phyloP scores from a whole-genome alignment of 495 filamentous ascomycete genomes.

The Hyaloscypha finlandica region DNA sequence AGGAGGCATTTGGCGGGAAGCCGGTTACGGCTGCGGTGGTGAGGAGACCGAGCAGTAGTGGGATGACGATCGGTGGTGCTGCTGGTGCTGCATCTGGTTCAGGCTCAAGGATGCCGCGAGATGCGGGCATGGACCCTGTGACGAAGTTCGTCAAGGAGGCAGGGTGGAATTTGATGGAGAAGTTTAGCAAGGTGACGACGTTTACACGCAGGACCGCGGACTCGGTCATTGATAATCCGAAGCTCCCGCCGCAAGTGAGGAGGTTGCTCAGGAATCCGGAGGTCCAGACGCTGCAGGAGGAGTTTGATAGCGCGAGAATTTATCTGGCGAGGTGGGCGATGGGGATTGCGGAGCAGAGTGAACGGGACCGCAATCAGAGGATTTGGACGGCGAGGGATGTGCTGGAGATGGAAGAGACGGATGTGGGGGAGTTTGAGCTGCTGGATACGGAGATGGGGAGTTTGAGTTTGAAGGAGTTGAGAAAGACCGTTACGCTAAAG shows the following conservation, averaged over 20 bases:
- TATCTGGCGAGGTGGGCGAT: slow-evolving; percentile 97
- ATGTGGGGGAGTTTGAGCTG: slow-evolving; percentile 94
- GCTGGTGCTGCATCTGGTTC: slow-evolving; percentile 31
- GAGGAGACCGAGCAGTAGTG: slow-evolving; percentile 40
- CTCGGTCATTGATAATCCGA: slow-evolving; percentile 85
- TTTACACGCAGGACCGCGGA: slow-evolving; percentile 91
- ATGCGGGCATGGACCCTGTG: slow-evolving; percentile 92
- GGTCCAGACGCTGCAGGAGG: slow-evolving; percentile 91
- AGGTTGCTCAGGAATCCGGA: slow-evolving; percentile 88
- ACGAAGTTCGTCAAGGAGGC: slow-evolving; percentile 95
- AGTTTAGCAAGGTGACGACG: slow-evolving; percentile 92
- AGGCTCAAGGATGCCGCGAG: slow-evolving; percentile 35
- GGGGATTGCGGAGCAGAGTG: slow-evolving; percentile 96
- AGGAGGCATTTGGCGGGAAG: slow-evolving; percentile 72
- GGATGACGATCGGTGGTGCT: slow-evolving; percentile 34
- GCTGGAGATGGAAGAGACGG: slow-evolving; percentile 89
- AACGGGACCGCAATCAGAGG: slow-evolving; percentile 75
- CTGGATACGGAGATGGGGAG: slow-evolving; percentile 77
- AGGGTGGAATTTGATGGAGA: slow-evolving; percentile 92
- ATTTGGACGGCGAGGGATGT: slow-evolving; percentile 95
- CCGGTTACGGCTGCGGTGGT: slow-evolving; percentile 47
- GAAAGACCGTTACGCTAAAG: slow-evolving; percentile 73
- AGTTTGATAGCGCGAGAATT: slow-evolving; percentile 93
- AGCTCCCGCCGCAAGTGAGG: slow-evolving; percentile 77
- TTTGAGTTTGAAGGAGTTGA: slow-evolving; percentile 68